Evolutionary conservation across 257 asterid species (phyloP).

Genomic region (Rehmannia glutinosa): DNA sequence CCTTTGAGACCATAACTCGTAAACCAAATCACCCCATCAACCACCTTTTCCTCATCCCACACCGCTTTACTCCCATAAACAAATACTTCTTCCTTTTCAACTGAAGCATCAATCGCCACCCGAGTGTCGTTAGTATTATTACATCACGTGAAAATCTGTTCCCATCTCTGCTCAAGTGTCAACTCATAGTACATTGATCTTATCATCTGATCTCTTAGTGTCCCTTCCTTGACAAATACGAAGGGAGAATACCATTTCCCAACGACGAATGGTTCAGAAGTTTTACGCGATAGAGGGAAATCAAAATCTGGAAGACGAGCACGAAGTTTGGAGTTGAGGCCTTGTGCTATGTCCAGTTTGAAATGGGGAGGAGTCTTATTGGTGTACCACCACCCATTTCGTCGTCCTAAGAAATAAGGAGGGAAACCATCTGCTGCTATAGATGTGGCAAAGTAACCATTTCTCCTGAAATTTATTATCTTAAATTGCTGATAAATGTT

Average conservation of each 20-base stretch:
- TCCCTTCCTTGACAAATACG: conserved; percentile 48
- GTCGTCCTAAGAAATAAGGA: too few relatives aligned
- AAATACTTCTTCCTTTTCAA: conserved; percentile 33
- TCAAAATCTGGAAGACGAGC: conserved; percentile 28
- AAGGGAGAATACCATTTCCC: conserved; percentile 73
- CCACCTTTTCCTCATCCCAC: conserved; percentile 24
- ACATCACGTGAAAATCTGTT: conserved; percentile 29
- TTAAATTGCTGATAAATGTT: conserved; percentile 44
- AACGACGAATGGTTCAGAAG: conserved; percentile 10
- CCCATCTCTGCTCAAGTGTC: conserved; percentile 62
- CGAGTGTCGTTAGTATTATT: neutral
- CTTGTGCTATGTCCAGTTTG: conserved; percentile 29
- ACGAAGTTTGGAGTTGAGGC: conserved; percentile 36
- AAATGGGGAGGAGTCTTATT: conserved; percentile 18
- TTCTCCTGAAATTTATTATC: too few relatives aligned
- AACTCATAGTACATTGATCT: conserved; percentile 42
- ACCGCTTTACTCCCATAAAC: conserved; percentile 23
- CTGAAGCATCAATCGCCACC: conserved; percentile 29
- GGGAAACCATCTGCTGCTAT: too few relatives aligned
- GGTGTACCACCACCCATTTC: too few relatives aligned
- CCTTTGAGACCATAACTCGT: too few relatives aligned
- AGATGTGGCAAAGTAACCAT: too few relatives aligned
- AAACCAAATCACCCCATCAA: too few relatives aligned
- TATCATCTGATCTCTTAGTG: conserved; percentile 34
- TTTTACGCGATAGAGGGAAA: neutral